phyloP scores from a whole-genome alignment of 768 basidiomycete genomes.

The Asterophora lycoperdoides region DNA sequence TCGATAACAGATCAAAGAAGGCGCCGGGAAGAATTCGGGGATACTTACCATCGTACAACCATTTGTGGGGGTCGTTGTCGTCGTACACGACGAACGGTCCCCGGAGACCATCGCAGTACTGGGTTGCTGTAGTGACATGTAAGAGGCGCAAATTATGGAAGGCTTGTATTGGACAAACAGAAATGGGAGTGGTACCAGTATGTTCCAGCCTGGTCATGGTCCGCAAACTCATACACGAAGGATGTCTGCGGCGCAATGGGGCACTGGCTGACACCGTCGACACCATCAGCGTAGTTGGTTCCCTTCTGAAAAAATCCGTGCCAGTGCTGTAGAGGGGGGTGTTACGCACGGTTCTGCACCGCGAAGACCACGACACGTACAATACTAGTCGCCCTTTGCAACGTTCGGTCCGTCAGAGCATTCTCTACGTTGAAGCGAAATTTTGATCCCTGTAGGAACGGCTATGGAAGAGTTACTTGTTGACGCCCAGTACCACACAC shows the following conservation, averaged over 20 bases:
- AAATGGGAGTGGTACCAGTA: conserved; percentile 18
- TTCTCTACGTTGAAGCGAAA: conserved; percentile 42
- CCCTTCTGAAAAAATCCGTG: conserved; percentile 30
- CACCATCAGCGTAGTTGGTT: conserved; percentile 31
- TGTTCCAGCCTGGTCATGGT: conserved; percentile 29
- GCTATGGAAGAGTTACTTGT: background rate
- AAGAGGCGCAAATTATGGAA: background rate
- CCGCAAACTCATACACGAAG: conserved; percentile 32
- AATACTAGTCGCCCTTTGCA: conserved; percentile 38
- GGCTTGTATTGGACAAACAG: background rate
- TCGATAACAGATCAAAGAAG: background rate
- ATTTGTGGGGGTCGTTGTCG: background rate
- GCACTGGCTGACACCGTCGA: conserved; percentile 30
- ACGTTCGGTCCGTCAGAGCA: conserved; percentile 31
- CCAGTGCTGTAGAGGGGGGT: conserved; percentile 23
- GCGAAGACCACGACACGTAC: conserved; percentile 20
- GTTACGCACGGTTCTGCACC: background rate
- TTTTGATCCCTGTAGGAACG: conserved; percentile 27
- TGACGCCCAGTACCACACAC: conserved; percentile 13
- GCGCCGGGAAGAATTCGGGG: background rate
- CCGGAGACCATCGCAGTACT: conserved; percentile 20
- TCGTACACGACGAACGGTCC: conserved; percentile 13
- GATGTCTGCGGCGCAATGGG: conserved; percentile 29
- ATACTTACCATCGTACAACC: background rate
- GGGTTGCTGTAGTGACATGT: conserved; percentile 6